Evolutionary conservation across 768 basidiomycete genomes (phyloP).

Genomic region (Termitomyces sp.): DNA sequence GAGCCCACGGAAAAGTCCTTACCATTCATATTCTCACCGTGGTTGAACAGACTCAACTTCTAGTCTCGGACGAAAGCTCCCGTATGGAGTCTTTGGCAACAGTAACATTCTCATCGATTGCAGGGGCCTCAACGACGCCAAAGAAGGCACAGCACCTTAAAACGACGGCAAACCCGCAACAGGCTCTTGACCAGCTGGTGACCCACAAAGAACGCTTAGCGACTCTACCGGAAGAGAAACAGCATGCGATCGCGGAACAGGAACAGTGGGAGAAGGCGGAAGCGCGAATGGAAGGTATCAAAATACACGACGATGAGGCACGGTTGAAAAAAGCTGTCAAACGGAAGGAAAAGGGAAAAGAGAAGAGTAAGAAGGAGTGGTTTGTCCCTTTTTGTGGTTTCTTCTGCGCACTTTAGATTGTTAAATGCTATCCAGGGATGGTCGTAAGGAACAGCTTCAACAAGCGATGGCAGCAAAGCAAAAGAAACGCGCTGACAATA

Average conservation of each 20-base stretch:
- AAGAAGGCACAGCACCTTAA: conserved; percentile 54
- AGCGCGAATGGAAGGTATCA: conserved; percentile 83
- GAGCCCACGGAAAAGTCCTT: background rate
- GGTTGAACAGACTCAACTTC: conserved; percentile 52
- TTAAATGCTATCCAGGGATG: conserved; percentile 51
- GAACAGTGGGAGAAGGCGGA: conserved; percentile 91
- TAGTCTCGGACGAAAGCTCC: conserved; percentile 53
- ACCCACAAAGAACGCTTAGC: conserved; percentile 76
- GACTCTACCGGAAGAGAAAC: conserved; percentile 75
- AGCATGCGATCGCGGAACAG: conserved; percentile 71
- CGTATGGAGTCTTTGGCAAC: conserved; percentile 40
- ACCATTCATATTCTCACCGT: background rate
- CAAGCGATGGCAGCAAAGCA: conserved; percentile 78
- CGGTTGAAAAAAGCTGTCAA: conserved; percentile 91
- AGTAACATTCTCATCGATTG: conserved; percentile 63
- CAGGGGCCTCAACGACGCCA: conserved; percentile 39
- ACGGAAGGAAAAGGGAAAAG: conserved; percentile 86
- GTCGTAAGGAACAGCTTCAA: conserved; percentile 74
- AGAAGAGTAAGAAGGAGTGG: conserved; percentile 83
- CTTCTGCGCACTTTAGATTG: background rate
- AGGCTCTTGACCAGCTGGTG: conserved; percentile 78
- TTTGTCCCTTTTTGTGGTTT: conserved; percentile 25
- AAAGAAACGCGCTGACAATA: conserved; percentile 90
- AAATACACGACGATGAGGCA: conserved; percentile 82
- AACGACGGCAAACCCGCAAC: conserved; percentile 73